A percentile compares a stretch with the other conserved stretches of the same genome.
These are phyloP conservation scores for Aspergillus melleus DNA, from an alignment of 2,329 filamentous ascomycete species.

Conservation along the genomic window DNA sequence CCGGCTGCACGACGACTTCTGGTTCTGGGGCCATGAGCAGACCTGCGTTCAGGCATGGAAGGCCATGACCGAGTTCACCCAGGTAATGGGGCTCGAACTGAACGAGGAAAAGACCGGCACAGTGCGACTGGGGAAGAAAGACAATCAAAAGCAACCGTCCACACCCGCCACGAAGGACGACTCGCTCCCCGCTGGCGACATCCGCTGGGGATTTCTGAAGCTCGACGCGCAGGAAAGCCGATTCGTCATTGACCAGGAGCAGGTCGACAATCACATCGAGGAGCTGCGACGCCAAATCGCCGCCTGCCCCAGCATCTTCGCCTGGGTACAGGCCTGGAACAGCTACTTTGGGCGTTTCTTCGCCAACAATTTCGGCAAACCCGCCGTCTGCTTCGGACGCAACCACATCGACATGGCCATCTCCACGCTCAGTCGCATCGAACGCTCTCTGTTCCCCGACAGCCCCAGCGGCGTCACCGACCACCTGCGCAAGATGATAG, in stretches of 20 bases:
- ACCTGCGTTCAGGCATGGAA: conserved; percentile 61
- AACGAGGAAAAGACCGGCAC: conserved; percentile 61
- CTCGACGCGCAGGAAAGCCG: conserved; percentile 54
- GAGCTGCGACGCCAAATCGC: conserved; percentile 61
- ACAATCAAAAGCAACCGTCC: conserved; percentile 7
- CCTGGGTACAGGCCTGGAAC: conserved; percentile 63
- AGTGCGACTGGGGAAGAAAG: conserved; percentile 39
- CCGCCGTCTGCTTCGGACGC: conserved; percentile 56
- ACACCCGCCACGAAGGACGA: neutral
- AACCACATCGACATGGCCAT: conserved; percentile 58
- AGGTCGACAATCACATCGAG: conserved; percentile 60
- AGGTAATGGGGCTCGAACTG: conserved; percentile 58
- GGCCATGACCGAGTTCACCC: conserved; percentile 56
- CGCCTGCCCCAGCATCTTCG: conserved; percentile 56
- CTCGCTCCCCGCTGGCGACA: conserved; percentile 52
- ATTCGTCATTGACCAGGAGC: conserved; percentile 60
- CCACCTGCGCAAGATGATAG: conserved; percentile 56
- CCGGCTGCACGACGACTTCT: conserved; percentile 65
- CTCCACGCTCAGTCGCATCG: conserved; percentile 53
- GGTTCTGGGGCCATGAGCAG: conserved; percentile 63
- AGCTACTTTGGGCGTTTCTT: conserved; percentile 60
- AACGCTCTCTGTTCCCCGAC: conserved; percentile 50
- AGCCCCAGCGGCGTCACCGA: conserved; percentile 52
- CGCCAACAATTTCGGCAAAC: conserved; percentile 57
- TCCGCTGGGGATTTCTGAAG: conserved; percentile 61